Conservation (phyloP, 2,329 filamentous ascomycete species). For the Cryphonectria nitschkei region DNA sequence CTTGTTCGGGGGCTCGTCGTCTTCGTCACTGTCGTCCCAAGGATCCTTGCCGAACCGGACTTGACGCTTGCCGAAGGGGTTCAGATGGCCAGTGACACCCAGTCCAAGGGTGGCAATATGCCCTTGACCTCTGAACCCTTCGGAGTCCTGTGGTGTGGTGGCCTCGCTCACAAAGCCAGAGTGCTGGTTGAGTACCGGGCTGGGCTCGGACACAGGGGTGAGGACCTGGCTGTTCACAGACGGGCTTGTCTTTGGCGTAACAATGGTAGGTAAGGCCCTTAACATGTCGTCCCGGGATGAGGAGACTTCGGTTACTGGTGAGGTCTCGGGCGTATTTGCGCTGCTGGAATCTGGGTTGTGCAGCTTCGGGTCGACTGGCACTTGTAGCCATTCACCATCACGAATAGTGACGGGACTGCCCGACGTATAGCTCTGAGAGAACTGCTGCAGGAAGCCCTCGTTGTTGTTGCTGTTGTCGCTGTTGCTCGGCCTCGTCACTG, state of each 20-base stretch:
- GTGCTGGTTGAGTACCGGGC: slow-evolving; percentile 19
- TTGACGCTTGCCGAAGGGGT: slow-evolving; percentile 19
- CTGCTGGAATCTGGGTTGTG: slow-evolving; percentile 8
- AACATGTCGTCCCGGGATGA: slow-evolving; percentile 14
- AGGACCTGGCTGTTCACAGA: slow-evolving; percentile 23
- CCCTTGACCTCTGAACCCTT: slow-evolving; percentile 11
- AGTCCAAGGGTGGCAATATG: slow-evolving; percentile 2
- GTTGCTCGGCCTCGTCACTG: slow-evolving; percentile 30
- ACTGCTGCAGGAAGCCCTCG: slow-evolving; percentile 33
- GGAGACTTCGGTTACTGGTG: slow-evolving; percentile 14
- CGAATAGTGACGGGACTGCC: slow-evolving; percentile 4
- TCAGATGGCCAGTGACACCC: slow-evolving; percentile 12
- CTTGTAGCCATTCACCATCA: slow-evolving; percentile 27
- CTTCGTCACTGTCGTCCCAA: slow-evolving; percentile 24
- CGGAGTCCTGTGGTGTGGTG: slow-evolving; percentile 20
- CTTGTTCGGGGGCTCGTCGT: slow-evolving; percentile 23
- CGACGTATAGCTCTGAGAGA: slow-evolving; percentile 32
- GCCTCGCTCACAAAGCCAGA: slow-evolving; percentile 9
- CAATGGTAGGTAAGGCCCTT: slow-evolving; percentile 10
- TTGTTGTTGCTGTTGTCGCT: slow-evolving; percentile 25
- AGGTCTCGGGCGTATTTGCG: slow-evolving; percentile 5
- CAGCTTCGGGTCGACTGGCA: slow-evolving; percentile 30
- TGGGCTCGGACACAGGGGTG: slow-evolving; percentile 26
- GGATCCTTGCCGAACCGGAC: slow-evolving; percentile 15
- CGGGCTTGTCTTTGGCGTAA: slow-evolving; percentile 26